Conservation (phyloP, 2,329 filamentous ascomycete genomes). For the Penicillium sp. region DNA sequence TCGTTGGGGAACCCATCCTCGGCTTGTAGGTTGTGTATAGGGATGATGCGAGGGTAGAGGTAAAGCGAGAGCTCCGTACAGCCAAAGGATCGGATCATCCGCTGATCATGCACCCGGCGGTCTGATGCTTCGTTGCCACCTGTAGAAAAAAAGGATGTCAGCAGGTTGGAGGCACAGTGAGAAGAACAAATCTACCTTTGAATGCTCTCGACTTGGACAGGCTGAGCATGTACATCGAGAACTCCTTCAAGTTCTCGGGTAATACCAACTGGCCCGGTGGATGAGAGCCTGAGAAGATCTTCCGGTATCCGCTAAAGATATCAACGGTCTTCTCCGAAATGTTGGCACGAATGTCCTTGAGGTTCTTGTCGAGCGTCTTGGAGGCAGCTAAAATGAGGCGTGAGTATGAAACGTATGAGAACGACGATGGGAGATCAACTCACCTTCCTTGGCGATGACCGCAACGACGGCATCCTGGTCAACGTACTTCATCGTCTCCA, state of each 20-base stretch:
- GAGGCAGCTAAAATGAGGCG: constrained; percentile 59
- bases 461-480: constrained; percentile 91
- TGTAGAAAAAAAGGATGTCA: constrained; percentile 21
- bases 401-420: constrained; percentile 23
- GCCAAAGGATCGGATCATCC: constrained; percentile 85
- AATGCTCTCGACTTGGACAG: constrained; percentile 88
- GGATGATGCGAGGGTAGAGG: constrained; percentile 89
- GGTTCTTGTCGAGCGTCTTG: constrained; percentile 70
- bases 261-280: constrained; percentile 91
- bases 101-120: constrained; percentile 84
- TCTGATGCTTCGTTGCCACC: constrained; percentile 87
- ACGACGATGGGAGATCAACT: constrained; percentile 6
- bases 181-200: constrained; percentile 55
- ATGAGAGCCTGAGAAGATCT: constrained; percentile 82
- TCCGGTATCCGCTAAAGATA: constrained; percentile 85
- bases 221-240: constrained; percentile 91
- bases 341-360: constrained; percentile 81
- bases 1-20: constrained; percentile 92
- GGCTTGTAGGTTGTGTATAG: constrained; percentile 82
- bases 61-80: constrained; percentile 82
- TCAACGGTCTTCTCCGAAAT: constrained; percentile 92
- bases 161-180: not conserved
- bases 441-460: constrained; percentile 81
- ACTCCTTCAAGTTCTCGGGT: constrained; percentile 93
- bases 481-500: constrained; percentile 84